A percentile compares a stretch with the other conserved stretches of the same genome.
Conservation (phyloP, 345 rosid genomes). For the Laguncularia racemosa region DNA sequence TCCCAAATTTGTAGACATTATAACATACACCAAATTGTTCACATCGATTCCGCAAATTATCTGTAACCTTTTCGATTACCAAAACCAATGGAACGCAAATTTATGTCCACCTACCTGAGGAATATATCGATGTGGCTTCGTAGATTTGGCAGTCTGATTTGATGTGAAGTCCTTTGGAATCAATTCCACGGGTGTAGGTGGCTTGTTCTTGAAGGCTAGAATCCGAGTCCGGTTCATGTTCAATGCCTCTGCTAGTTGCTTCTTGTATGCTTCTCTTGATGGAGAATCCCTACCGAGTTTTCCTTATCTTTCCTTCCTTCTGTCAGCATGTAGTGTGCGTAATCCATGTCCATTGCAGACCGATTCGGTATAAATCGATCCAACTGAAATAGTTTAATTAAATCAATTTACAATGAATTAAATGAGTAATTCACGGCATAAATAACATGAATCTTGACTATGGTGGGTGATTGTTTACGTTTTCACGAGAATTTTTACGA, state of each 20-base stretch:
- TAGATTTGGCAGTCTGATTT: slow-evolving; percentile 14
- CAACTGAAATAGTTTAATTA: slow-evolving; percentile 18
- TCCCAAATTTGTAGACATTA: too few relatives aligned
- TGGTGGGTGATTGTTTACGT: slow-evolving; percentile 10
- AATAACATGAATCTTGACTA: too few relatives aligned
- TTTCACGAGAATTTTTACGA: slow-evolving; percentile 17
- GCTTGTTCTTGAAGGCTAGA: slow-evolving; percentile 46
- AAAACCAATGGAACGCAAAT: too few relatives aligned
- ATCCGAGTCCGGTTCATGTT: slow-evolving; percentile 43
- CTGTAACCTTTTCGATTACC: too few relatives aligned
- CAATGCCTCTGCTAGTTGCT: slow-evolving; percentile 33
- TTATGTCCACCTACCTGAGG: slow-evolving; percentile 22
- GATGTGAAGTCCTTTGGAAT: slow-evolving; percentile 16
- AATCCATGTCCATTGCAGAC: slow-evolving; percentile 46
- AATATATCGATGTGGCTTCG: slow-evolving; percentile 26
- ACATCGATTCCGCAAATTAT: too few relatives aligned
- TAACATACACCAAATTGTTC: too few relatives aligned
- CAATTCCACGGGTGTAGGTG: slow-evolving; percentile 22
- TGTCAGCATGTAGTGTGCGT: slow-evolving; percentile 38
- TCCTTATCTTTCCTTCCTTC: slow-evolving; percentile 35
- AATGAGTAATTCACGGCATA: neutral
- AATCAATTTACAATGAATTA: too few relatives aligned
- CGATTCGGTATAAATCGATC: slow-evolving; percentile 49
- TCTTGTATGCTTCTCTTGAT: slow-evolving; percentile 31
- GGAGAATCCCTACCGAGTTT: slow-evolving; percentile 22